Evolutionary conservation across 78 protist genomes (phyloP).

Genomic region (Pigoraptor vietnamica): DNA sequence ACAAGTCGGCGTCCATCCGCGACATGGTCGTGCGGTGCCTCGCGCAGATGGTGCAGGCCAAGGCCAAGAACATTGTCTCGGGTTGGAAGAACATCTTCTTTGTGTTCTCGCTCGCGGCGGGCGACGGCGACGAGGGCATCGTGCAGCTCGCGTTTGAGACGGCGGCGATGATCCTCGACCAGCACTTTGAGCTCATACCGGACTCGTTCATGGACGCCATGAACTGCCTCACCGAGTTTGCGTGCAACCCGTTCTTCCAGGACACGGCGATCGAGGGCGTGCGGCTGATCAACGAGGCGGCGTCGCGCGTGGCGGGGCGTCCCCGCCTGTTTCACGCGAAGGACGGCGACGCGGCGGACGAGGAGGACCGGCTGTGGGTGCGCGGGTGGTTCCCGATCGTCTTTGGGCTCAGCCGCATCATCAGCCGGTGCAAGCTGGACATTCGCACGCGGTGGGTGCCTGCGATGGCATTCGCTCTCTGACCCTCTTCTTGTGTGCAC

Average conservation of each 20-base stretch:
- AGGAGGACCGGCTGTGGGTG: not conserved
- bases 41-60: constrained; percentile 33
- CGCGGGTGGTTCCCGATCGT: constrained; percentile 51
- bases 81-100: constrained; percentile 92
- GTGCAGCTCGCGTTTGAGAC: constrained; percentile 59
- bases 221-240: constrained; percentile 78
- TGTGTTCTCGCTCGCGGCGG: constrained; percentile 46
- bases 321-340: constrained; percentile 9
- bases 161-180: constrained; percentile 31
- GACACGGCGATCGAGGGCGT: not conserved
- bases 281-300: not conserved
- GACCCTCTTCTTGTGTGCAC: too few relatives aligned
- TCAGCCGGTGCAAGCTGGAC: constrained; percentile 44
- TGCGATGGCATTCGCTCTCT: too few relatives aligned
- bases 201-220: constrained; percentile 70
- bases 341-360: not conserved
- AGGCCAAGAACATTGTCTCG: constrained; percentile 66
- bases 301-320: not conserved
- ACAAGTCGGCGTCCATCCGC: not conserved
- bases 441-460: constrained; percentile 43
- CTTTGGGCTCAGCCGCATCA: constrained; percentile 36
- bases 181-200: constrained; percentile 45
- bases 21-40: constrained; percentile 60
- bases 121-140: constrained; percentile 22
- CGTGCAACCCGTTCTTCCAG: constrained; percentile 29